These are phyloP conservation scores for Sanghuangporus weigelae DNA, from an alignment of 1,284 basidiomycete species.

Conservation along the genomic window DNA sequence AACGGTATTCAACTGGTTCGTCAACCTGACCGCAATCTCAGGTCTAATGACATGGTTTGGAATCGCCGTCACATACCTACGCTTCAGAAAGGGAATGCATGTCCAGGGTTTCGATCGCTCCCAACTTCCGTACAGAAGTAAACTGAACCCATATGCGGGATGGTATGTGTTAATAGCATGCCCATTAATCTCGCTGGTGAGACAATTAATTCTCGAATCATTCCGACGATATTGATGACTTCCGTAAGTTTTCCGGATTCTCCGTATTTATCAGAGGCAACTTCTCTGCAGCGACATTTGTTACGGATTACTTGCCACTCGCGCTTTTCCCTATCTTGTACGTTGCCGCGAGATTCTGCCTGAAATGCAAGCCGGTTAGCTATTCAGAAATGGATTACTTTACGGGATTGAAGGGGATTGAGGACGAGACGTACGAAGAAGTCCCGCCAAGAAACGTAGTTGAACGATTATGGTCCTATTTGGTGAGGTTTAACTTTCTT, in stretches of 20 bases:
- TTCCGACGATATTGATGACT: constrained; percentile 9
- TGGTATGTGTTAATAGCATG: constrained; percentile 49
- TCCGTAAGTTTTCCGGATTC: constrained; percentile 63
- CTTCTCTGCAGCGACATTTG: constrained; percentile 57
- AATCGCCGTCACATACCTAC: constrained; percentile 41
- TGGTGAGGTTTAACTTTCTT: background rate
- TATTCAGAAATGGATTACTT: constrained; percentile 77
- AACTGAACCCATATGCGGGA: constrained; percentile 30
- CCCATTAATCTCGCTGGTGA: constrained; percentile 61
- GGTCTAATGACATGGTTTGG: constrained; percentile 77
- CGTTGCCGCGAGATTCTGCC: constrained; percentile 47
- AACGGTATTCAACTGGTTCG: constrained; percentile 72
- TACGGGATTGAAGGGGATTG: constrained; percentile 64
- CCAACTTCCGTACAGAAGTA: constrained; percentile 33
- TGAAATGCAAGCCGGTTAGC: constrained; percentile 41
- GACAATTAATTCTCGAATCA: constrained; percentile 25
- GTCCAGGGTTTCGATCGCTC: constrained; percentile 36
- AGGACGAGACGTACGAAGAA: constrained; percentile 66
- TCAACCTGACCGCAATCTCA: constrained; percentile 63
- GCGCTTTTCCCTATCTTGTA: constrained; percentile 72
- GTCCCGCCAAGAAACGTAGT: constrained; percentile 58
- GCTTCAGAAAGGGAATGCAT: constrained; percentile 39
- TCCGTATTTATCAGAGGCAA: constrained; percentile 65
- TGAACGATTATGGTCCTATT: constrained; percentile 57
- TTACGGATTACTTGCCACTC: constrained; percentile 78